Conservation (phyloP, 495 filamentous ascomycete genomes). For the Hypoxylon perforatum region DNA sequence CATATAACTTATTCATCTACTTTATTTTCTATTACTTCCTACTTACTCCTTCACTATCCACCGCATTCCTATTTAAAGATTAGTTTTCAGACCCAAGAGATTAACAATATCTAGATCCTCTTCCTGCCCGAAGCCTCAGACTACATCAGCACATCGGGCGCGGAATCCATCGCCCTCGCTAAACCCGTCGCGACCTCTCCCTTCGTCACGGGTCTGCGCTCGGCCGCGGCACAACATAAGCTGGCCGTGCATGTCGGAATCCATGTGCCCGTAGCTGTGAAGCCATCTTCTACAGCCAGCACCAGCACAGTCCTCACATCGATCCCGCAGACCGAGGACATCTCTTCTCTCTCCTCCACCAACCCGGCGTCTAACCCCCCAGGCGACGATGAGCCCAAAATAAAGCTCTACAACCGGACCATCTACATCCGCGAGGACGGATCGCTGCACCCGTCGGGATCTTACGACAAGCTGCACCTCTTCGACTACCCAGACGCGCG, state of each 20-base stretch:
- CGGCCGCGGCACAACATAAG: slow-evolving; percentile 66
- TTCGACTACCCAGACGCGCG: slow-evolving; percentile 52
- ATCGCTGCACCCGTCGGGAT: slow-evolving; percentile 40
- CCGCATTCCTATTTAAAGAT: too few species aligned
- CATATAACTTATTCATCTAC: too few species aligned
- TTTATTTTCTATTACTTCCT: too few species aligned
- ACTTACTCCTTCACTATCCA: neutral
- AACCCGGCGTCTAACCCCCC: too few species aligned
- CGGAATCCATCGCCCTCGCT: slow-evolving; percentile 75
- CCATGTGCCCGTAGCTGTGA: slow-evolving; percentile 74
- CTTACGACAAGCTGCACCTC: slow-evolving; percentile 69
- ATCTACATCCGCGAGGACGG: slow-evolving; percentile 57
- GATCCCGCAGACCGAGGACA: slow-evolving; percentile 18
- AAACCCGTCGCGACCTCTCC: slow-evolving; percentile 60
- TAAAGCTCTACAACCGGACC: slow-evolving; percentile 59
- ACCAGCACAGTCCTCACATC: slow-evolving; percentile 19
- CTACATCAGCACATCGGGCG: slow-evolving; percentile 77
- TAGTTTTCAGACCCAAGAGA: slow-evolving; percentile 8
- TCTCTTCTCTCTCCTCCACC: neutral
- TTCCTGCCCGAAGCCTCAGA: slow-evolving; percentile 94
- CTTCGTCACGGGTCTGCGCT: slow-evolving; percentile 79
- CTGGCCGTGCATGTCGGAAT: slow-evolving; percentile 89
- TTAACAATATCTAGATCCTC: slow-evolving; percentile 66
- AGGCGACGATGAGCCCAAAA: slow-evolving; percentile 7
- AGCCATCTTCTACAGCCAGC: slow-evolving; percentile 4